Conservation (phyloP, 2,329 filamentous ascomycete genomes). For the Pseudocercospora vitis region DNA sequence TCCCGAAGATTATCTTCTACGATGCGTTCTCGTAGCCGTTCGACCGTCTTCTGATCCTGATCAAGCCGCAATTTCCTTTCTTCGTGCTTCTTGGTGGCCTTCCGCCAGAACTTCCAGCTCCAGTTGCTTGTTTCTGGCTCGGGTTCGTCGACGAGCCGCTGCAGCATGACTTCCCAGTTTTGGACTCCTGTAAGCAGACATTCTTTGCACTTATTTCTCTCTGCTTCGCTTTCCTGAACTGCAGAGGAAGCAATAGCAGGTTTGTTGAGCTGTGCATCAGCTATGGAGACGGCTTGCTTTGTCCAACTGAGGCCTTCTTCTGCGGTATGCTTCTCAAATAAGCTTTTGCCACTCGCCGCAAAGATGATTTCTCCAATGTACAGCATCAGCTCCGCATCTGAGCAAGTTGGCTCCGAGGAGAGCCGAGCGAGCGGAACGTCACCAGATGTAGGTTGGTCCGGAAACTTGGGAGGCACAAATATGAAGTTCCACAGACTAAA, state of each 20-base stretch:
- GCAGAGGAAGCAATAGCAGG: constrained; percentile 23
- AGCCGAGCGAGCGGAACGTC: constrained; percentile 64
- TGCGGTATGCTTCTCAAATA: constrained; percentile 29
- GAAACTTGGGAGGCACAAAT: constrained; percentile 55
- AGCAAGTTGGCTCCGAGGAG: constrained; percentile 60
- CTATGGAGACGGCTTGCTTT: constrained; percentile 77
- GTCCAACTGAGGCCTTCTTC: constrained; percentile 81
- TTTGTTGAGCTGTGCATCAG: constrained; percentile 56
- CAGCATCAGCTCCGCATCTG: constrained; percentile 81
- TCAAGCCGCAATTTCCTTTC: constrained; percentile 3
- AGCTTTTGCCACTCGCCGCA: constrained; percentile 44
- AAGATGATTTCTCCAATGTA: constrained; percentile 95
- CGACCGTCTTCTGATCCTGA: constrained; percentile 11
- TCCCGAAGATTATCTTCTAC: constrained; percentile 13
- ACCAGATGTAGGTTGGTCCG: constrained; percentile 68
- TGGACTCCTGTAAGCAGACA: constrained; percentile 74
- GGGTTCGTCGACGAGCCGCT: constrained; percentile 37
- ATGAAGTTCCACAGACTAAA: constrained; percentile 25
- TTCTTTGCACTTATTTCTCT: constrained; percentile 63
- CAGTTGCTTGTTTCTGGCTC: constrained; percentile 25
- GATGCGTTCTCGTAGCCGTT: constrained; percentile 17
- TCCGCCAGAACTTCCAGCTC: constrained; percentile 29
- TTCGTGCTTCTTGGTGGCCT: constrained; percentile 20
- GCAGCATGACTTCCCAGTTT: constrained; percentile 83
- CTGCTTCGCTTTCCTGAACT: constrained; percentile 11